phyloP scores from a whole-genome alignment of 495 filamentous ascomycete species.

The Bacidia gigantensis region DNA sequence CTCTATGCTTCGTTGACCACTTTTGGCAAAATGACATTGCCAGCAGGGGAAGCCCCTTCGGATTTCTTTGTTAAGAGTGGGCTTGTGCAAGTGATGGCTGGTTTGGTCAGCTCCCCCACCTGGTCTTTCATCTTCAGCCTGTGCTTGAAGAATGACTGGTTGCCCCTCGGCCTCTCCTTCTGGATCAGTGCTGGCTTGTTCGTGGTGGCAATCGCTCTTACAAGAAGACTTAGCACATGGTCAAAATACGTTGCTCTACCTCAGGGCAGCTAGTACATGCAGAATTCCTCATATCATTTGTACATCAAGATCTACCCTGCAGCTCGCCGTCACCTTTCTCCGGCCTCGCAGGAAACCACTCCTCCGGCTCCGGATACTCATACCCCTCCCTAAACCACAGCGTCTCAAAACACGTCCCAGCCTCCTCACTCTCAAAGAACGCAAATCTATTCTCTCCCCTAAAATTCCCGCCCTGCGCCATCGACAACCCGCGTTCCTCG shows the following conservation, averaged over 20 bases:
- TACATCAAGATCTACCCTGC: no score
- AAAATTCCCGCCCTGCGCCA: constrained; percentile 13
- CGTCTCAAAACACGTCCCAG: constrained; percentile 15
- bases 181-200: constrained; percentile 9
- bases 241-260: background rate
- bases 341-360: constrained; percentile 1
- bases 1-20: constrained; percentile 5
- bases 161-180: constrained; percentile 9
- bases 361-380: constrained; percentile 8
- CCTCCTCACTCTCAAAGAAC: constrained; percentile 13
- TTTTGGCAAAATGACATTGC: constrained; percentile 7
- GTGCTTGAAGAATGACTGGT: constrained; percentile 1
- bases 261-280: background rate
- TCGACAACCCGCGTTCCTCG: constrained; percentile 10
- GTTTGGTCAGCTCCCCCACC: background rate
- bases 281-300: no score
- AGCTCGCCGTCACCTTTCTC: background rate
- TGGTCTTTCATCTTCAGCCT: constrained; percentile 7
- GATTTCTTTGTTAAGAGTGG: constrained; percentile 11
- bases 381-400: constrained; percentile 11
- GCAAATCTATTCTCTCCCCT: constrained; percentile 8
- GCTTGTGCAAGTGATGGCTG: constrained; percentile 4
- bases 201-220: background rate
- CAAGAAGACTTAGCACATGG: background rate
- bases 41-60: background rate